Evolutionary conservation across 805 yeast species (phyloP).

Genomic region (Candida ficus): DNA sequence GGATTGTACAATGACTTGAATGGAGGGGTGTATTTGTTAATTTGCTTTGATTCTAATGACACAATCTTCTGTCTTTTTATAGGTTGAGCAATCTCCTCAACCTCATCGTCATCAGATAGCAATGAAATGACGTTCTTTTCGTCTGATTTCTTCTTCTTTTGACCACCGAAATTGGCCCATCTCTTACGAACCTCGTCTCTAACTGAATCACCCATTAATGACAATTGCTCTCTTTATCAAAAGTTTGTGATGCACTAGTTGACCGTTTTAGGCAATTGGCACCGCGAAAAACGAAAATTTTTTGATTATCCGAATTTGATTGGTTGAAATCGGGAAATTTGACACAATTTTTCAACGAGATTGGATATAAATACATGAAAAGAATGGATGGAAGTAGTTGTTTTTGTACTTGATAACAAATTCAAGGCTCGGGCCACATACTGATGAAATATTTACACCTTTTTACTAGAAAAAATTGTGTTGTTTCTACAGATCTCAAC

Average conservation of each 20-base stretch:
- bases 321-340: constrained; percentile 3
- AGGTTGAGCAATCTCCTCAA: neutral
- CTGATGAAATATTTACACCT: too few relatives aligned
- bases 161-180: too few relatives aligned
- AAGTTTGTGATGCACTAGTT: too few relatives aligned
- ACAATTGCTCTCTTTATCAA: neutral
- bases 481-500: too few relatives aligned
- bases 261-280: neutral
- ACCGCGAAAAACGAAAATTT: neutral
- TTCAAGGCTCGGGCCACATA: too few relatives aligned
- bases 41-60: neutral
- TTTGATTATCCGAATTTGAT: neutral
- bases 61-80: neutral
- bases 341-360: constrained; percentile 5
- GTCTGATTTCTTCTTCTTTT: neutral
- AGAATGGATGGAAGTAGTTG: too few relatives aligned
- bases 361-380: too few relatives aligned
- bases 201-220: constrained; percentile 1
- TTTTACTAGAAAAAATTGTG: too few relatives aligned
- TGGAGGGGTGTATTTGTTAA: constrained; percentile 6
- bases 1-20: constrained; percentile 20
- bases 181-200: constrained; percentile 15
- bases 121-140: constrained; percentile 1
- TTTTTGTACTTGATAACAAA: too few relatives aligned
- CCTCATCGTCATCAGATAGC: constrained; percentile 4